Conservation (phyloP, 2,329 filamentous ascomycete species). For the Trichoderma sp. region DNA sequence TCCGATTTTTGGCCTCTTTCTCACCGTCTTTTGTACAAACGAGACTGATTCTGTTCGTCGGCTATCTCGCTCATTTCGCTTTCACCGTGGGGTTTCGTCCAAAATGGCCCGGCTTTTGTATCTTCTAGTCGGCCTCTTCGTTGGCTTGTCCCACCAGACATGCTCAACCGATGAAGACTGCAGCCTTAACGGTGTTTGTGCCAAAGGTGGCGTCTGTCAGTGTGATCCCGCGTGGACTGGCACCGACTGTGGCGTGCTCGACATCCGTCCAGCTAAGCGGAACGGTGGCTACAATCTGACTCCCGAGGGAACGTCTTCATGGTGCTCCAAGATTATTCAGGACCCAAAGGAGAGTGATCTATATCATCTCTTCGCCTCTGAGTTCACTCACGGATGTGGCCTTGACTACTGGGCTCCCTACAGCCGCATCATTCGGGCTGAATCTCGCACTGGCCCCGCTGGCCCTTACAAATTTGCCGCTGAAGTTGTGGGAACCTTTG, state of each 20-base stretch:
- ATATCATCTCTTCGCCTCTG: slow-evolving; percentile 45
- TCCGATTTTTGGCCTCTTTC: background rate
- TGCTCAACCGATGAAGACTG: slow-evolving; percentile 31
- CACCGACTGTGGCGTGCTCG: slow-evolving; percentile 43
- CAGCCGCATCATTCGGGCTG: slow-evolving; percentile 44
- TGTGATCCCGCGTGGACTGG: slow-evolving; percentile 45
- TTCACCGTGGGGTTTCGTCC: background rate
- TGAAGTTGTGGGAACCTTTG: slow-evolving; percentile 41
- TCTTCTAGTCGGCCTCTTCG: background rate
- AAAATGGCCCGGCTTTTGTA: background rate
- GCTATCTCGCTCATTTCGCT: background rate
- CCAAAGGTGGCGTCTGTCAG: slow-evolving; percentile 18
- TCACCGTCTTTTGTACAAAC: background rate
- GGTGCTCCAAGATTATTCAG: slow-evolving; percentile 46
- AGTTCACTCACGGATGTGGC: slow-evolving; percentile 46
- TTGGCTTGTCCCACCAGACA: slow-evolving; percentile 1
- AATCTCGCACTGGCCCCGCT: slow-evolving; percentile 41
- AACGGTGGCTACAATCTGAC: slow-evolving; percentile 47
- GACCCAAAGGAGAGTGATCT: slow-evolving; percentile 37
- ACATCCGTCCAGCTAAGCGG: slow-evolving; percentile 41
- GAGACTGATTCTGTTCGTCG: background rate
- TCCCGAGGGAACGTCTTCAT: slow-evolving; percentile 41
- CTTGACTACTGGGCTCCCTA: slow-evolving; percentile 47
- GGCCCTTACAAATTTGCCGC: slow-evolving; percentile 44
- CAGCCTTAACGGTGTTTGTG: slow-evolving; percentile 32